Base-by-base conservation (phyloP, 768 basidiomycete species). In the Boletus subcaerulescens region DNA sequence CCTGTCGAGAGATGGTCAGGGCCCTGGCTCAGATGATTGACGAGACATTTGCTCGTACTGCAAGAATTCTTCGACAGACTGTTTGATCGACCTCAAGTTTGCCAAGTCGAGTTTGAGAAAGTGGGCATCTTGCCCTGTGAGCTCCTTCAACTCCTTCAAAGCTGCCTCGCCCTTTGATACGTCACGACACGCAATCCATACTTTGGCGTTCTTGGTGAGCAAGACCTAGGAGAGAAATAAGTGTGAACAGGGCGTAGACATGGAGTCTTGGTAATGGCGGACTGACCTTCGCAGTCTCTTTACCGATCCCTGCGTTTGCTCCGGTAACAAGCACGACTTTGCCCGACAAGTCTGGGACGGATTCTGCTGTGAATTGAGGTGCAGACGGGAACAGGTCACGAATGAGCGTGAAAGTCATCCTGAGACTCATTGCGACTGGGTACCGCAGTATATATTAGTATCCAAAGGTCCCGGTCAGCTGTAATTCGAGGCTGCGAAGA, bases 131-230 rank as follows among this genome's bases (percentile, higher is more conserved):
- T 57, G 55, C 6, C 61, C 63, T 7, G 79, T 79, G 51, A 69
- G 58, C 13, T 61, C 54, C 47, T 73, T 73, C 31, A 84, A 62
- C 5, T 77, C 69, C 24, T 56, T 58, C 22, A 81, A 75, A 5
- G 76, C 76, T 11, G 57, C 62, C 18, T 69, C 60, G 2, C 73
- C 76, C 52, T 74, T 83, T 18, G 64, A 60, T 50, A 67, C 44
- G 51, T 65, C 72, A 3, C 82, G 74, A 22, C 73, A 68, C 0
- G 77, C 79, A 18, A 84, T 61, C 62, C 83, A 85, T 3, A 85
- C 82, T 48, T 57, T 57, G 49, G 57, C 57, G 8, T 57, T 50
- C 22, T 50, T 57, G 45, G 57, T 32, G 45, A 58, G 57, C n/a
- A 58, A 24, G 39, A 57, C 55, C 57, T 58, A 10, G 9, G n/a